These are phyloP conservation scores for Aureobasidium sp. DNA, from an alignment of 2,329 filamentous ascomycete species.

Conservation along the genomic window DNA sequence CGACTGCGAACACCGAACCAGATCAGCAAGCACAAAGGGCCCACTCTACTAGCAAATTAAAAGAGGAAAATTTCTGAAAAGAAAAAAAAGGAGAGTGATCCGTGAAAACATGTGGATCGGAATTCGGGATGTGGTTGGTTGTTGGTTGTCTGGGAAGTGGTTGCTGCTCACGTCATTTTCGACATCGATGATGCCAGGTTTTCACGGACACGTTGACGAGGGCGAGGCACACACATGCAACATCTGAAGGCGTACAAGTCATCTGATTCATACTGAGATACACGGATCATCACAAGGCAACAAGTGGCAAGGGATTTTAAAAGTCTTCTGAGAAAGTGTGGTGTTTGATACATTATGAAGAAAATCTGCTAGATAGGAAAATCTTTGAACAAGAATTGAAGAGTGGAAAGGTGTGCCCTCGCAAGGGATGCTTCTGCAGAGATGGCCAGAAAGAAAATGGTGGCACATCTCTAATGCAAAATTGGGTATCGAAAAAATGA, in stretches of 20 bases:
- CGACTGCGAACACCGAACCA: not conserved
- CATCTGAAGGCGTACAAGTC: not conserved
- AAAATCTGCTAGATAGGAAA: not conserved
- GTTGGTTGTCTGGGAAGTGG: not conserved
- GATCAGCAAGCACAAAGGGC: not conserved
- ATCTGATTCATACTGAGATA: not conserved
- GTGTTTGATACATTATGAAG: slow-evolving; percentile 3
- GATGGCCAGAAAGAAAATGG: not conserved
- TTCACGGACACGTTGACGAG: not conserved
- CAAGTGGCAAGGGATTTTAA: not conserved
- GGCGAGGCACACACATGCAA: not conserved
- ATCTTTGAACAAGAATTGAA: not conserved
- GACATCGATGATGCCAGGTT: slow-evolving; percentile 6
- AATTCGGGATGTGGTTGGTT: not conserved
- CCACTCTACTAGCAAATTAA: not conserved
- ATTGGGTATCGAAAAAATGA: not conserved
- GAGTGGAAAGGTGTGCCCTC: slow-evolving; percentile 1
- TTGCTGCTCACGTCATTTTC: not conserved
- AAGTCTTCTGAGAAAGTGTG: not conserved
- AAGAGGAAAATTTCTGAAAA: not conserved
- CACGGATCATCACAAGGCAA: not conserved
- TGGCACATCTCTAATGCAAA: slow-evolving; percentile 1
- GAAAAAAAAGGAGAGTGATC: not conserved
- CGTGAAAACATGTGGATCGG: not conserved
- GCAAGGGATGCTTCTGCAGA: slow-evolving; percentile 5